Evolutionary conservation across 2,329 filamentous ascomycete genomes (phyloP), one percentile per base, ranked within the genome.

Genomic region (Pseudodiploospora longispora): DNA sequence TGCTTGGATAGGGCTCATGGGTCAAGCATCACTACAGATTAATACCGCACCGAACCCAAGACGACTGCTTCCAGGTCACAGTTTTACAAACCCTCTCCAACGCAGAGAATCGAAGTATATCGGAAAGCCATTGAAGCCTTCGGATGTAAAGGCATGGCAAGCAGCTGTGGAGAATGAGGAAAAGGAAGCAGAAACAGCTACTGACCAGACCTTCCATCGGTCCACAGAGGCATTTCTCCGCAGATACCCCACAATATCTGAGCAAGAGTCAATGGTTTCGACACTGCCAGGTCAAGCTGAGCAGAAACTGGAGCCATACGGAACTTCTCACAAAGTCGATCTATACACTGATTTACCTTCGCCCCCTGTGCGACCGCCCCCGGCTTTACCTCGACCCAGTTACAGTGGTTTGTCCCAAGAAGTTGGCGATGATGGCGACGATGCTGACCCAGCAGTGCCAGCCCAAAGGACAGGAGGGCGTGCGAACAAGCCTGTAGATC

Each of bases 1-100:
- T 53, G 86, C 88, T 4, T 98, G 93, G 93, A 68, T 81, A 12
- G 83, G 93, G 55, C 65, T 93, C n/a, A 73, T 95, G 55, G 91
- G 93, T 2, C 66, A 71, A 9, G 75, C 81, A 42, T 82, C 84
- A 1, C 68, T 82, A 6, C 67, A 72, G 46, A 66, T 64, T 8
- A 73, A 70, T 4, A 40, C 42, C 30, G 30, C 38, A 19, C 37
- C 38, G 7, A 45, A 39, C 10, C 36, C 53, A 47, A 33, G 48
- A 42, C 29, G 35, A 27, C 36, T 34, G 9, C 41, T 31, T 27
- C 36, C 33, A 42, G 47, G 36, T 42, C 19, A 19, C 19, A 19
- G 19, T 19, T 19, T 19, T 19, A 19, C 19, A 19, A 19, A 19
- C 19, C 19, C 19, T 19, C 43, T 44, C 44, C 42, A 38, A 8